Evolutionary conservation across 441 rosid genomes (phyloP).

Genomic region (Populus hybrid): DNA sequence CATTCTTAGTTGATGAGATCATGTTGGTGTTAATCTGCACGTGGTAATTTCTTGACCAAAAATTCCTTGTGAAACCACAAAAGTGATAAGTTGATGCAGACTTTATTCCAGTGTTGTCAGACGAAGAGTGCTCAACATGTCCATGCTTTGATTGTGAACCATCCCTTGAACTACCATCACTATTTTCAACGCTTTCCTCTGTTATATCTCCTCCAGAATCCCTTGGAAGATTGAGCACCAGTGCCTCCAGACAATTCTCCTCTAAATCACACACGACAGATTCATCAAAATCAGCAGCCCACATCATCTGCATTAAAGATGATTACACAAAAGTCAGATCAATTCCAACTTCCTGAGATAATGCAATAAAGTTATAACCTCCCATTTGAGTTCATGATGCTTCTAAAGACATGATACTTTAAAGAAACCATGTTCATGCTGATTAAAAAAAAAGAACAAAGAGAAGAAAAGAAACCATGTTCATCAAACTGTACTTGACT

Average conservation of each 20-base stretch:
- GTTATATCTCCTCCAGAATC: conserved; percentile 42
- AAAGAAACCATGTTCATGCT: not conserved
- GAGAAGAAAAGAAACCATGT: no score
- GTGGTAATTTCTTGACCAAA: conserved; percentile 64
- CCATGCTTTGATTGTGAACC: conserved; percentile 40
- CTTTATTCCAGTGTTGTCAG: conserved; percentile 48
- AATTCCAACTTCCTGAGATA: not conserved
- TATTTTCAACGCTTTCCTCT: conserved; percentile 43
- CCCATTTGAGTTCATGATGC: no score
- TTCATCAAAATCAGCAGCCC: conserved; percentile 96
- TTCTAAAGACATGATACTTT: not conserved
- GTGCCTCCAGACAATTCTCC: conserved; percentile 68
- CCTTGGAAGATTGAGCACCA: conserved; percentile 55
- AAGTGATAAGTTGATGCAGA: conserved; percentile 51
- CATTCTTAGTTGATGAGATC: conserved; percentile 58
- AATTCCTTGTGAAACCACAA: conserved; percentile 72
- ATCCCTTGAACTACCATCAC: conserved; percentile 39
- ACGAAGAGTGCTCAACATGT: conserved; percentile 34
- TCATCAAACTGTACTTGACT: not conserved
- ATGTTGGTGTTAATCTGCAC: conserved; percentile 41
- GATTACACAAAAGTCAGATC: conserved; percentile 13
- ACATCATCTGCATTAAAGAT: conserved; percentile 75
- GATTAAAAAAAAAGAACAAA: not conserved
- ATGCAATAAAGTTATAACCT: not conserved
- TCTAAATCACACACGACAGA: conserved; percentile 52